Base-by-base conservation (phyloP, 805 yeast species). In the Metschnikowia sp. region DNA sequence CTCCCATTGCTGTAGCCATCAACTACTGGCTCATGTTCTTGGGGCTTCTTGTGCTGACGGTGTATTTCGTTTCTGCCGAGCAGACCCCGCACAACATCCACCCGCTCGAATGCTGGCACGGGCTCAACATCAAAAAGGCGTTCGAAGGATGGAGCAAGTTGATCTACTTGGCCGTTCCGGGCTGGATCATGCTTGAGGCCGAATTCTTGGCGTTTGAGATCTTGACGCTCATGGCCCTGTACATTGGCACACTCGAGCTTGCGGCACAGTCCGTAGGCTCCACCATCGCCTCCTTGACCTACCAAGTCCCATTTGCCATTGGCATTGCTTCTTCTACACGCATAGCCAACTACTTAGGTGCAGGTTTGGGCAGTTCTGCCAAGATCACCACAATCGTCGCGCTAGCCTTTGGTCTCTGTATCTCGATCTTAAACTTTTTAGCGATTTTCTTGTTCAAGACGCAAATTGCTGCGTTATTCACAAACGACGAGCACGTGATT, bases 161-260 rank as follows among this genome's bases (percentile, higher is more conserved):
- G 39, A 58, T 75, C 13, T 47, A 53, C 8, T 65, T 79, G 44
- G 82, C 83, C 1, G 68, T 78, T 30, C 83, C 83, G 2, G 82
- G 83, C 32, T 71, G 77, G 47, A 59, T 79, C 36, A 79, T 79
- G 83, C 72, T 79, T 39, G 83, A 78, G 59, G 83, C 83, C 10
- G 84, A 79, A 58, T 79, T 80, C 63, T 58, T 79, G 44, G 83
- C 83, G 2, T 79, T 79, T 58, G 84, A 79, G 56, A 70, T 78
- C 39, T 71, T 79, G 53, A 77, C 83, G 3, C 69, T 79, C 52
- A 70, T 79, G 48, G 77, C 83, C 0, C 75, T 82, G 2, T 75
- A 77, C 51, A 68, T 79, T 52, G 83, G 83, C 5, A 78, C 83
- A 0, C 61, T 66, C 29, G 69, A 75, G 4, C 68, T 79, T 45